These are phyloP conservation scores for Iodosphaeria phyllophila DNA, from an alignment of 2,329 filamentous ascomycete species.

Conservation along the genomic window DNA sequence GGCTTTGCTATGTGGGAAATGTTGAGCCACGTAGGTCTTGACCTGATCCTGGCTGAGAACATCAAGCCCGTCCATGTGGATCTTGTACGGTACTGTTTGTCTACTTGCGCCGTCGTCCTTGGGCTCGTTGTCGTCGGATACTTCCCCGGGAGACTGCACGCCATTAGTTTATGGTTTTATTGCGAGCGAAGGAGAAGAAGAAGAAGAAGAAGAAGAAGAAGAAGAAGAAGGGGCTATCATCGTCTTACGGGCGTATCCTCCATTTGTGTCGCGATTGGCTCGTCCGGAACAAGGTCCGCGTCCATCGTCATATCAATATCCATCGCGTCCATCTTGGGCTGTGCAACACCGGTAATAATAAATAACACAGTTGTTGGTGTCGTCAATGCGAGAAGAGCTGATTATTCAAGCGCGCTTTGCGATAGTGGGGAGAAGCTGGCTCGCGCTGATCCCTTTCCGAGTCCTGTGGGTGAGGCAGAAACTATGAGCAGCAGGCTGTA, in stretches of 20 bases:
- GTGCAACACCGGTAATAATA: no score
- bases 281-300: conserved; percentile 30
- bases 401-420: no score
- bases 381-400: no score
- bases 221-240: conserved; percentile 1
- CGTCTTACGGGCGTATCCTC: conserved; percentile 12
- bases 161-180: conserved; percentile 5
- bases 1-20: conserved; percentile 37
- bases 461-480: no score
- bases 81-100: conserved; percentile 34
- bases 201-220: neutral
- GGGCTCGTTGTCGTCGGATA: conserved; percentile 8
- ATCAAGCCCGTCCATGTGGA: conserved; percentile 75
- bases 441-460: no score
- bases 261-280: conserved; percentile 14
- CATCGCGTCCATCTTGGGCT: conserved; percentile 31
- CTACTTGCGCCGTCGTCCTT: no score
- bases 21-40: conserved; percentile 50
- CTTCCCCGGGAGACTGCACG: conserved; percentile 17
- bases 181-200: conserved; percentile 1
- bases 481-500: no score
- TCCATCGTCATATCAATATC: conserved; percentile 59
- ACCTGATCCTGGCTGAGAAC: conserved; percentile 66
- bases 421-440: no score
- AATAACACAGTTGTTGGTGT: no score